phyloP scores from a whole-genome alignment of 169 alveolate species.

The Eimeria maxima region DNA sequence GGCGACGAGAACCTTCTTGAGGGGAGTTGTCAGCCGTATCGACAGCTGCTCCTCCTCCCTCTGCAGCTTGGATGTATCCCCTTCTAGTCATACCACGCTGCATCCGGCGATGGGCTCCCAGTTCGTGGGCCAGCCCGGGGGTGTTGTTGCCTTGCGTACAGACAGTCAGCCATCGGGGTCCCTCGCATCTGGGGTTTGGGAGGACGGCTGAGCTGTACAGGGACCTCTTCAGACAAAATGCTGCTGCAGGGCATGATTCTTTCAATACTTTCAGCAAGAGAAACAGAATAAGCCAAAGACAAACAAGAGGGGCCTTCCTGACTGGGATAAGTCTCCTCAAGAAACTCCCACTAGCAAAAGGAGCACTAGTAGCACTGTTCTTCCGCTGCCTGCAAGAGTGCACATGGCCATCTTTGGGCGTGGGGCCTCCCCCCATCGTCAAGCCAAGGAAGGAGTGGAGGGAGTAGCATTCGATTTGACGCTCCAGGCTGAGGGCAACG shows the following conservation, averaged over 20 bases:
- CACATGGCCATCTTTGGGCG: neutral
- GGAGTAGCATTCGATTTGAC: constrained; percentile 16
- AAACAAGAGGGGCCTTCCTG: neutral
- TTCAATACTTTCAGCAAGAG: neutral
- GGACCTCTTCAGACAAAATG: neutral
- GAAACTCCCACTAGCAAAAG: neutral
- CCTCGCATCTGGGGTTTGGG: neutral
- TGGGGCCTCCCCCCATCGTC: constrained; percentile 13
- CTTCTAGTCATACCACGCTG: neutral
- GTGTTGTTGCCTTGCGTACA: neutral
- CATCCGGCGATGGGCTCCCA: neutral
- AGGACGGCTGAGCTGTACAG: neutral
- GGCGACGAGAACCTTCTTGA: neutral
- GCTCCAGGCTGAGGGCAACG: neutral
- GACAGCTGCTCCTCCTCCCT: neutral
- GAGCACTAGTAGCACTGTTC: neutral
- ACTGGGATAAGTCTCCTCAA: neutral
- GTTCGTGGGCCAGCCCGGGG: neutral
- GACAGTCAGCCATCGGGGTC: neutral
- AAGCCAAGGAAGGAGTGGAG: neutral
- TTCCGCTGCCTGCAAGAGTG: neutral
- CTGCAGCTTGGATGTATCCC: neutral
- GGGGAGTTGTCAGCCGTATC: neutral
- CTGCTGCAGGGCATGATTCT: neutral
- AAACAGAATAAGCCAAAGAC: neutral